A percentile compares a stretch with the other conserved stretches of the same genome.
Evolutionary conservation across 805 yeast genomes (phyloP).

Genomic region (Scheffersomyces stipitis): DNA sequence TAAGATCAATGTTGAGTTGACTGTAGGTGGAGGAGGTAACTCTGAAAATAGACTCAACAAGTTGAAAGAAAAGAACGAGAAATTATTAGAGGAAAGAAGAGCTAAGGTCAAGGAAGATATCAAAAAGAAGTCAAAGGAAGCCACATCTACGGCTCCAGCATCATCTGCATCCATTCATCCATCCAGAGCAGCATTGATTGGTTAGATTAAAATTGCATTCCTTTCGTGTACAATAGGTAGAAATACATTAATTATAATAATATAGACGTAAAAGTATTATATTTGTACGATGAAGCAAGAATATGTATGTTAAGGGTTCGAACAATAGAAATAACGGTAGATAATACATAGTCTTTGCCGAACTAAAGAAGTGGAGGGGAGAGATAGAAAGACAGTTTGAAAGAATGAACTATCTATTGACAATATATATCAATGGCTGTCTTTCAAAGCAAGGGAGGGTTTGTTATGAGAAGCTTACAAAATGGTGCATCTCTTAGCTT

Average conservation of each 20-base stretch:
- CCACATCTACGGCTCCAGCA: conserved; percentile 16
- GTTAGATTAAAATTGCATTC: too few relatives aligned
- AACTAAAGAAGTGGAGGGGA: conserved; percentile 1
- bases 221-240: too few relatives aligned
- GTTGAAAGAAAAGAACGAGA: conserved; percentile 75
- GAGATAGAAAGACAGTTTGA: too few relatives aligned
- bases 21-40: conserved; percentile 98
- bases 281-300: too few relatives aligned
- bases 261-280: too few relatives aligned
- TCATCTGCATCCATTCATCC: conserved; percentile 55
- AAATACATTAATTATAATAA: too few relatives aligned
- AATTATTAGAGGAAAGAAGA: conserved; percentile 67
- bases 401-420: too few relatives aligned
- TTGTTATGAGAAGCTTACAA: conserved; percentile 30
- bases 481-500: conserved; percentile 40
- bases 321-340: too few relatives aligned
- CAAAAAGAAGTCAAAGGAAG: conserved; percentile 30
- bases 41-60: conserved; percentile 64
- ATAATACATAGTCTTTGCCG: conserved; percentile 3
- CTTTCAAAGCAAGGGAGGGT: too few relatives aligned
- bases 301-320: too few relatives aligned
- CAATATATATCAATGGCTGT: too few relatives aligned
- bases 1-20: conserved; percentile 90
- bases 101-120: conserved; percentile 53
- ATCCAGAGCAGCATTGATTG: conserved; percentile 56